Conservation (phyloP, 1,284 basidiomycete species). For the Rugiboletus extremiorientalis region DNA sequence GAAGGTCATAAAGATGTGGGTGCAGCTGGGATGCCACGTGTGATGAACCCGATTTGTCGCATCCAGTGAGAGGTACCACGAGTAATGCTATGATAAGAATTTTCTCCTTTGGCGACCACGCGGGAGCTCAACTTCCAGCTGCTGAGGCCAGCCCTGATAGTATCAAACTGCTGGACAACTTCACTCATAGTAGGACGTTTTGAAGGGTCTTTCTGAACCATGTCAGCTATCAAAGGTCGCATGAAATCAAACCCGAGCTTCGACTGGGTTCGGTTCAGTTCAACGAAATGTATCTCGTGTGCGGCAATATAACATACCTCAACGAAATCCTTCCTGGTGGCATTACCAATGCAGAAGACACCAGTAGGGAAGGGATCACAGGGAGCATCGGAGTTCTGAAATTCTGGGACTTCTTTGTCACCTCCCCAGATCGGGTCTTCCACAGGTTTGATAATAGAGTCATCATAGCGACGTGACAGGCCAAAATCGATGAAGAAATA, state of each 20-base stretch:
- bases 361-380: conserved; percentile 10
- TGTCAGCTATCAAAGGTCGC: conserved; percentile 20
- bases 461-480: conserved; percentile 18
- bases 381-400: conserved; percentile 12
- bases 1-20: not conserved
- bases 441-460: too few relatives aligned
- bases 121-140: conserved; percentile 11
- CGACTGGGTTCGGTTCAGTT: not conserved
- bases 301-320: not conserved
- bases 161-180: conserved; percentile 11
- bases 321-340: conserved; percentile 10
- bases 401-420: conserved; percentile 14
- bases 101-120: conserved; percentile 7
- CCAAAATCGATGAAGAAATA: conserved; percentile 22
- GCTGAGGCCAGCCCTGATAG: not conserved
- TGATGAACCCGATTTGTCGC: conserved; percentile 11
- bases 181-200: conserved; percentile 25
- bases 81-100: not conserved
- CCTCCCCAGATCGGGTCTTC: conserved; percentile 7
- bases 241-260: conserved; percentile 30
- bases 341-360: conserved; percentile 26
- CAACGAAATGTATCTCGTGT: too few relatives aligned
- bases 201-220: conserved; percentile 26
- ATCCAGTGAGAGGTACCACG: conserved; percentile 7
- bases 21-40: conserved; percentile 2